phyloP scores from a whole-genome alignment of 2,329 filamentous ascomycete genomes.

The Volutella citrinella region DNA sequence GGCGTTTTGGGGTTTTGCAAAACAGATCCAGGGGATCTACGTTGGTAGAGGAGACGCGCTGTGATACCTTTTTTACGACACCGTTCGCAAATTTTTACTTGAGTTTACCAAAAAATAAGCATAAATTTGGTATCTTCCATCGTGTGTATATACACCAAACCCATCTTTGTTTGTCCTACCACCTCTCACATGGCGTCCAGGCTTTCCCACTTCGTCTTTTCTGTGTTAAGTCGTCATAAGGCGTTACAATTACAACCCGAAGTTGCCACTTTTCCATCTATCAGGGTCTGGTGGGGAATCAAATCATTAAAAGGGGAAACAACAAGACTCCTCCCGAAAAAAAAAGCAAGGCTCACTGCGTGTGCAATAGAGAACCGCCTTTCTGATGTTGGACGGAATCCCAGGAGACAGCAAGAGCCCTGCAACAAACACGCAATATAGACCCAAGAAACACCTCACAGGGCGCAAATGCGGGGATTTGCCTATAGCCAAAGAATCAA shows the following conservation, averaged over 20 bases:
- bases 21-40: too few species aligned
- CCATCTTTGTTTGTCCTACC: conserved; percentile 4
- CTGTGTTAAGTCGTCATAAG: conserved; percentile 26
- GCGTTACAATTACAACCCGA: conserved; percentile 32
- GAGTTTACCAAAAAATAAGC: too few species aligned
- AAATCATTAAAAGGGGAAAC: conserved; percentile 21
- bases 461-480: conserved; percentile 15
- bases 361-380: conserved; percentile 7
- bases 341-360: too few species aligned
- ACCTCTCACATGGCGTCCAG: conserved; percentile 11
- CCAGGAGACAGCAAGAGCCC: too few species aligned
- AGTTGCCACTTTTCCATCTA: conserved; percentile 31
- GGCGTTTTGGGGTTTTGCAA: too few species aligned
- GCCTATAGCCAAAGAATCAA: conserved; percentile 27
- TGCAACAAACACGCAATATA: too few species aligned
- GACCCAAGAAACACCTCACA: conserved; percentile 28
- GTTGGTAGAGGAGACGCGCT: not conserved
- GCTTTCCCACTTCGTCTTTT: conserved; percentile 12
- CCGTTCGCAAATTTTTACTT: too few species aligned
- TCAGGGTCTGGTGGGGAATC: conserved; percentile 21
- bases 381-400: too few species aligned
- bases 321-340: too few species aligned
- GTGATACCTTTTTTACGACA: not conserved
- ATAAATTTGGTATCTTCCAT: too few species aligned
- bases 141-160: too few species aligned